Percentiles rank a stretch among this genome's conserved stretches.
These are phyloP conservation scores for Phytophthora pluvialis DNA, from an alignment of 352 stramenopile genomes.

Conservation along the genomic window DNA sequence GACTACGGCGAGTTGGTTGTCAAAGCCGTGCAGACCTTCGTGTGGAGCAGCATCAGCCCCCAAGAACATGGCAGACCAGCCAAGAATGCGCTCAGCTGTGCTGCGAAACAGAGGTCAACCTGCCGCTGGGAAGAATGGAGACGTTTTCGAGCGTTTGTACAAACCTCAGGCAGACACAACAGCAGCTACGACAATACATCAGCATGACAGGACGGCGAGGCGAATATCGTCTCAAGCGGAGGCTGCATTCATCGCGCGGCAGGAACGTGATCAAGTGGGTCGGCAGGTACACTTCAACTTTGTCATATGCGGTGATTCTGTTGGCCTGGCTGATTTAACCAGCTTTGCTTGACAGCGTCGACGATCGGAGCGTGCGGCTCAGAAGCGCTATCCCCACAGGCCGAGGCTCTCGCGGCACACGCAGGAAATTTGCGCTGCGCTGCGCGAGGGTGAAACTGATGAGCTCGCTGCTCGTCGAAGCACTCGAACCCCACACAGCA, in stretches of 20 bases:
- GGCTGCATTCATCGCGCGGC: conserved; percentile 35
- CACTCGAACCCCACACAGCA: conserved; percentile 4
- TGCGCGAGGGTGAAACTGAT: conserved; percentile 15
- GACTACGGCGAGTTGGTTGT: neutral
- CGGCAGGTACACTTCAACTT: conserved; percentile 19
- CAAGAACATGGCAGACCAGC: neutral
- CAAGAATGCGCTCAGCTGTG: neutral
- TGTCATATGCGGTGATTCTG: neutral
- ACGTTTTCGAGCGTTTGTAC: conserved; percentile 42
- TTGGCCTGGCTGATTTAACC: conserved; percentile 1
- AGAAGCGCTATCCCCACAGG: conserved; percentile 27
- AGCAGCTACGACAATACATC: neutral
- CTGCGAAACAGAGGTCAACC: neutral
- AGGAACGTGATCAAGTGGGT: conserved; percentile 26
- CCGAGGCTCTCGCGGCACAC: conserved; percentile 38
- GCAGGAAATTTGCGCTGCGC: conserved; percentile 31
- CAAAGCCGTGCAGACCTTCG: conserved; percentile 2
- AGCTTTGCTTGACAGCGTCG: conserved; percentile 7
- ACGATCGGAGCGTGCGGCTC: conserved; percentile 9
- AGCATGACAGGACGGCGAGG: neutral
- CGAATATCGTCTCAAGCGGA: conserved; percentile 15
- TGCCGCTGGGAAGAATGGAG: neutral
- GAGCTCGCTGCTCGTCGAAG: conserved; percentile 1
- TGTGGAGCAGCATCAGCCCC: neutral
- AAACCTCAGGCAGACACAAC: neutral